These are phyloP conservation scores for Avena atlantica DNA, from an alignment of 176 grass and related monocot genomes.

Conservation along the genomic window DNA sequence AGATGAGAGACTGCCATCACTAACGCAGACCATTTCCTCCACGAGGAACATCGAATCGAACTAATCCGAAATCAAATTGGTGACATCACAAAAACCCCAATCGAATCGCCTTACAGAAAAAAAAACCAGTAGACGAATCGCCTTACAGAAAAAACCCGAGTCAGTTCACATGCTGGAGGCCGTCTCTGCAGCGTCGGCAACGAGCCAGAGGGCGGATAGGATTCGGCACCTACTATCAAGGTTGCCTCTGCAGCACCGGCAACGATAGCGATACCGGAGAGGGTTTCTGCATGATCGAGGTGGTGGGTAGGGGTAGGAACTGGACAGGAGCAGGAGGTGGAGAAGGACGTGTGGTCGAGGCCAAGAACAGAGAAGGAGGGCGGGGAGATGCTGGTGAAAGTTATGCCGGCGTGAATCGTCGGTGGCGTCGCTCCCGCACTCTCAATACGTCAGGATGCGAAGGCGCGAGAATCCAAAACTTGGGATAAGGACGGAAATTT, in stretches of 20 bases:
- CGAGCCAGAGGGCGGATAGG: background rate
- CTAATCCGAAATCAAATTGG: background rate
- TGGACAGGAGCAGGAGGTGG: background rate
- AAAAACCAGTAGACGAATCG: background rate
- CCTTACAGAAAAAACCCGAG: background rate
- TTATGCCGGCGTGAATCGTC: background rate
- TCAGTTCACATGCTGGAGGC: background rate
- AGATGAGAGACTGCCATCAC: background rate
- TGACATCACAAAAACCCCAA: background rate
- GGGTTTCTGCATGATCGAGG: background rate
- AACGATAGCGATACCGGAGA: background rate
- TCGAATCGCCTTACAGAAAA: background rate
- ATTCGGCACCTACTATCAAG: background rate
- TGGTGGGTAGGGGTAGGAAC: too few species aligned
- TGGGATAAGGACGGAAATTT: background rate
- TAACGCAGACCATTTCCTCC: background rate
- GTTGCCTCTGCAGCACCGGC: background rate
- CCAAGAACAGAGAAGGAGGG: background rate
- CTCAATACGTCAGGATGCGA: background rate
- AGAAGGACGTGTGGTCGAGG: background rate
- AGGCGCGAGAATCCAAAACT: too few species aligned
- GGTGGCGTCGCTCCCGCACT: background rate
- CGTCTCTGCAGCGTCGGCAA: background rate
- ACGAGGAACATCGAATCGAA: background rate
- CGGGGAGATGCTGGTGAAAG: background rate